phyloP scores from a whole-genome alignment of 2,329 filamentous ascomycete genomes.

The Fusarium stilboides region DNA sequence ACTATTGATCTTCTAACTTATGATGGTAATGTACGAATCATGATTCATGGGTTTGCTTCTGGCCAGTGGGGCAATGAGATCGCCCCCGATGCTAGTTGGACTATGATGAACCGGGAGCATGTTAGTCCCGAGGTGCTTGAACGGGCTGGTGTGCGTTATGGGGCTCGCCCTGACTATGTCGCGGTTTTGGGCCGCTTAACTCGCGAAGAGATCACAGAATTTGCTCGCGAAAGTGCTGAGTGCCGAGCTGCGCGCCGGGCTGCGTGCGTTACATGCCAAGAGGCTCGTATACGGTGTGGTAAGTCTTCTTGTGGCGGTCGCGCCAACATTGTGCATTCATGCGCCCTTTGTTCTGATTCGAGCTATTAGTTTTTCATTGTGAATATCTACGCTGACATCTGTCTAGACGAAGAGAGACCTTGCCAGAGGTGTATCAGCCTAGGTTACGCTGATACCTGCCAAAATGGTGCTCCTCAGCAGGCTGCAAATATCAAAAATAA shows the following conservation, averaged over 20 bases:
- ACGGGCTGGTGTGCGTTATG: constrained; percentile 70
- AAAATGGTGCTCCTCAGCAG: too few species aligned
- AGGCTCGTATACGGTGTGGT: too few species aligned
- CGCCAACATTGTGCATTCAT: too few species aligned
- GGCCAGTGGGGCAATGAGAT: constrained; percentile 72
- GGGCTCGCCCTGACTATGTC: constrained; percentile 73
- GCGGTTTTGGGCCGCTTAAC: constrained; percentile 71
- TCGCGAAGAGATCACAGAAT: constrained; percentile 66
- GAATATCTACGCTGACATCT: too few species aligned
- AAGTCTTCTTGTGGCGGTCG: too few species aligned
- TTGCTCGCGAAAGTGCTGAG: constrained; percentile 65
- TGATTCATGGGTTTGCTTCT: constrained; percentile 63
- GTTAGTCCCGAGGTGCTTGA: constrained; percentile 72
- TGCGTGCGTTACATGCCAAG: too few species aligned
- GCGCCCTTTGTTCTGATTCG: too few species aligned
- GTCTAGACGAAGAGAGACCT: too few species aligned
- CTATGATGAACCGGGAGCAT: constrained; percentile 68
- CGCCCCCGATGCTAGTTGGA: constrained; percentile 71
- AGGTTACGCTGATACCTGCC: too few species aligned
- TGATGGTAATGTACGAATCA: constrained; percentile 51
- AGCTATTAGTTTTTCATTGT: too few species aligned
- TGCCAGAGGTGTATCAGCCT: too few species aligned
- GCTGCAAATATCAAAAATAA: too few species aligned
- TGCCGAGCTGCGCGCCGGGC: constrained; percentile 59
- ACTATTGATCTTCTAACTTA: constrained; percentile 53